Evolutionary conservation across 2,329 filamentous ascomycete species (phyloP).

Genomic region (Coniochaeta sp.): DNA sequence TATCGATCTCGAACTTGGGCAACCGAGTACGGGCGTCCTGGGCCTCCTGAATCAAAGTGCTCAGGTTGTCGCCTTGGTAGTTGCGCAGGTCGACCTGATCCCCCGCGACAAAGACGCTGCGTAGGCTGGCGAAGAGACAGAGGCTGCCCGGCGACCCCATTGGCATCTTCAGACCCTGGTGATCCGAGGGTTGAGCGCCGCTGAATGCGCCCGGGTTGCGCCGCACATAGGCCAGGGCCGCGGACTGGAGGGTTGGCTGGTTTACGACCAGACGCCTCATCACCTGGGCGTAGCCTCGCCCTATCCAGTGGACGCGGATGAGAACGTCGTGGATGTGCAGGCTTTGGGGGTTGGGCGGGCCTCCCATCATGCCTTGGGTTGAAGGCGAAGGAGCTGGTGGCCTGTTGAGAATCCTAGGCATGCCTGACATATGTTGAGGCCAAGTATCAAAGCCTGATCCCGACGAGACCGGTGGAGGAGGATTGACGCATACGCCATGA

Average conservation of each 20-base stretch:
- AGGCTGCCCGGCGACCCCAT: not conserved
- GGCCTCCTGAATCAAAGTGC: not conserved
- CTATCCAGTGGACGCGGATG: constrained; percentile 12
- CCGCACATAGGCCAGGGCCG: constrained; percentile 10
- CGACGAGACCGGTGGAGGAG: not conserved
- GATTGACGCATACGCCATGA: constrained; percentile 15
- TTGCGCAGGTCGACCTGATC: not conserved
- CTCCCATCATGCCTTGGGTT: not conserved
- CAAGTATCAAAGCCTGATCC: not conserved
- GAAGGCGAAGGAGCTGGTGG: not conserved
- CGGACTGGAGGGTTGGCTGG: constrained; percentile 6
- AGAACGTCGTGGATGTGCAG: constrained; percentile 7
- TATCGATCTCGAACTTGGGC: not conserved
- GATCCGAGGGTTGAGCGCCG: not conserved
- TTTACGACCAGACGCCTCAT: constrained; percentile 6
- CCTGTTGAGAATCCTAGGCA: not conserved
- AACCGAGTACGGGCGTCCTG: not conserved
- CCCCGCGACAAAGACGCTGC: not conserved
- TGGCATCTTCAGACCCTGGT: not conserved
- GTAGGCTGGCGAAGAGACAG: not conserved
- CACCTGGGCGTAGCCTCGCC: constrained; percentile 9
- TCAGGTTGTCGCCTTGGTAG: not conserved
- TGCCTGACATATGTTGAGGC: not conserved
- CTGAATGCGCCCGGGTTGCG: constrained; percentile 6
- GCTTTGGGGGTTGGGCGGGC: too few relatives aligned